Conservation (phyloP, 2,329 filamentous ascomycete genomes). For the Tothia fuscella region DNA sequence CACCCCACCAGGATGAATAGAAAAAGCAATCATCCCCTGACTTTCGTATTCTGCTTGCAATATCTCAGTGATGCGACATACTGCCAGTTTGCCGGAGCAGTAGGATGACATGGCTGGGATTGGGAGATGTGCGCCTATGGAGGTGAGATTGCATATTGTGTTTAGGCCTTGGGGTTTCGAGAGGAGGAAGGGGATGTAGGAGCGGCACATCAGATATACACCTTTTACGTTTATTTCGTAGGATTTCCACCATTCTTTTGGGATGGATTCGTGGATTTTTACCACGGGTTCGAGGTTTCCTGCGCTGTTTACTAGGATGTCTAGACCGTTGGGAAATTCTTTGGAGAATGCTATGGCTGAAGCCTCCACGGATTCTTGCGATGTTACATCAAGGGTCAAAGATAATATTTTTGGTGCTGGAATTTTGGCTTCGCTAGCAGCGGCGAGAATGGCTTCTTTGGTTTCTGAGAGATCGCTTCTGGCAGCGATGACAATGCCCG, state of each 20-base stretch:
- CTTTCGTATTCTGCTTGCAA: constrained; percentile 29
- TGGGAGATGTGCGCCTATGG: constrained; percentile 30
- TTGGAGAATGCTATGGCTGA: neutral
- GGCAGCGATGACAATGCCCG: constrained; percentile 1
- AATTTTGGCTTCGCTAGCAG: neutral
- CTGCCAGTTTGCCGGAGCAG: constrained; percentile 37
- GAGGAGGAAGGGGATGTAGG: constrained; percentile 33
- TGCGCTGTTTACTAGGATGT: constrained; percentile 5
- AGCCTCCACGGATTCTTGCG: neutral
- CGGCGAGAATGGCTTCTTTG: neutral
- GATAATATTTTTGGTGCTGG: constrained; percentile 3
- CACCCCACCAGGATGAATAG: constrained; percentile 20
- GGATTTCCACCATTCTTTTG: constrained; percentile 26
- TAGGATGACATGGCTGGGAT: constrained; percentile 31
- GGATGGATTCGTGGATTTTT: neutral
- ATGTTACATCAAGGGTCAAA: constrained; percentile 1
- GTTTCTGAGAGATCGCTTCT: constrained; percentile 2
- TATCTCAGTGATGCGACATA: constrained; percentile 39
- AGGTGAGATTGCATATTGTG: constrained; percentile 37
- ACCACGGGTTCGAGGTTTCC: neutral
- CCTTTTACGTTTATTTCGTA: constrained; percentile 40
- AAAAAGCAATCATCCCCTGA: constrained; percentile 16
- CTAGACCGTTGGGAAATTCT: constrained; percentile 4
- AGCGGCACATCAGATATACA: constrained; percentile 32
- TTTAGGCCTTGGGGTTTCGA: constrained; percentile 21